phyloP scores from a whole-genome alignment of 257 asterid genomes.

The Gynochthodes officinalis region DNA sequence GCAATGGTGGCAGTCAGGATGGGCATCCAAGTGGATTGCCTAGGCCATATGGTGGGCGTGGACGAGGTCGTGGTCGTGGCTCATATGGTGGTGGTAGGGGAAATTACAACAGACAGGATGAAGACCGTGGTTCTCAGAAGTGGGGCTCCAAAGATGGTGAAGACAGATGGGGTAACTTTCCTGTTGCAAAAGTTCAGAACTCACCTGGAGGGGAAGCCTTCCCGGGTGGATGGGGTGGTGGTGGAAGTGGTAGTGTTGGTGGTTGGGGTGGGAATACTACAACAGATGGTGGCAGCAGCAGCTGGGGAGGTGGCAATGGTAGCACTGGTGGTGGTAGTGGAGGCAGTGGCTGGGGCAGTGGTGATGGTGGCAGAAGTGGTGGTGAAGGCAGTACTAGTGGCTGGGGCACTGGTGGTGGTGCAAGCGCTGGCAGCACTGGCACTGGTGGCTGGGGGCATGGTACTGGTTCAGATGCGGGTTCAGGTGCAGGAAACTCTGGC shows the following conservation, averaged over 20 bases:
- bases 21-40: slow-evolving; percentile 57
- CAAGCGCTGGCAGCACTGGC: slow-evolving; percentile 14
- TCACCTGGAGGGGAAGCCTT: slow-evolving; percentile 49
- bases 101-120: slow-evolving; percentile 37
- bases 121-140: slow-evolving; percentile 46
- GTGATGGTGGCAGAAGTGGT: slow-evolving; percentile 21
- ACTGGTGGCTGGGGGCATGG: slow-evolving; percentile 33
- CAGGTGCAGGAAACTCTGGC: slow-evolving; percentile 37
- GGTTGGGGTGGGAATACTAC: slow-evolving; percentile 16
- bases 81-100: slow-evolving; percentile 49
- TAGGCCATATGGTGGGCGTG: slow-evolving; percentile 52
- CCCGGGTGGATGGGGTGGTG: slow-evolving; percentile 50
- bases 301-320: slow-evolving; percentile 18
- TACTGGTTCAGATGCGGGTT: slow-evolving; percentile 25
- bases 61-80: slow-evolving; percentile 45
- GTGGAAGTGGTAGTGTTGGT: slow-evolving; percentile 22
- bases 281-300: neutral
- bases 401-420: neutral
- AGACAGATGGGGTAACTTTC: slow-evolving; percentile 47
- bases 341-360: slow-evolving; percentile 28
- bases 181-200: slow-evolving; percentile 55
- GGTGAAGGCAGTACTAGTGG: slow-evolving; percentile 4
- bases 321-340: slow-evolving; percentile 25
- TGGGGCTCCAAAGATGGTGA: slow-evolving; percentile 63
- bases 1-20: slow-evolving; percentile 55